phyloP scores from a whole-genome alignment of 495 filamentous ascomycete genomes.

The Aspergillus panamensis region DNA sequence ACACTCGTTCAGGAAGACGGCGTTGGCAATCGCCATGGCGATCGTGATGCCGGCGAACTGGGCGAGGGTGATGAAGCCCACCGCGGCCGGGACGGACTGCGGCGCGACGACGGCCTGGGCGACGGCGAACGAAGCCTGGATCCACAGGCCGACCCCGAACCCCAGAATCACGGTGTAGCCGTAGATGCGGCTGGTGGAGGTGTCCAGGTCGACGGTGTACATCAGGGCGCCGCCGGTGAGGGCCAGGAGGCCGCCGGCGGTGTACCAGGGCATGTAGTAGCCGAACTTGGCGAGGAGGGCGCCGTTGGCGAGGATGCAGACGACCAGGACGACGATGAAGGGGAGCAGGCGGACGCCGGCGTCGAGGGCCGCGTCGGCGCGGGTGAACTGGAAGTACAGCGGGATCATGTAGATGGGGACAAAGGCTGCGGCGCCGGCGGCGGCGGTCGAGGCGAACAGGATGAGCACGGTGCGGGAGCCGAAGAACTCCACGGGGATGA shows the following conservation, averaged over 20 bases:
- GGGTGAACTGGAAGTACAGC: constrained; percentile 46
- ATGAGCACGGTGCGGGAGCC: constrained; percentile 32
- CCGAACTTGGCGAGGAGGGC: constrained; percentile 42
- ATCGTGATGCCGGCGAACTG: constrained; percentile 54
- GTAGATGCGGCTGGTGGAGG: not conserved
- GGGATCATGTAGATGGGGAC: constrained; percentile 46
- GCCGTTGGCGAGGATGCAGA: constrained; percentile 39
- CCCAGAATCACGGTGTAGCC: not conserved
- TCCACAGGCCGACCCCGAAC: not conserved
- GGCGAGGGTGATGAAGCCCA: constrained; percentile 51
- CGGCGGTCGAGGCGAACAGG: constrained; percentile 41
- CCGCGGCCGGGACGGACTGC: constrained; percentile 37
- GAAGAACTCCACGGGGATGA: constrained; percentile 54
- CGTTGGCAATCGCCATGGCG: constrained; percentile 53
- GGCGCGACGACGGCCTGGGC: constrained; percentile 46
- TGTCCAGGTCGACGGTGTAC: constrained; percentile 17
- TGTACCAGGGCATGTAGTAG: constrained; percentile 56
- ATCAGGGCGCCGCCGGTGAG: constrained; percentile 36
- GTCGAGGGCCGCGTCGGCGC: constrained; percentile 30
- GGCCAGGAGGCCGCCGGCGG: constrained; percentile 42
- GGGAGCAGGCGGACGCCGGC: constrained; percentile 38
- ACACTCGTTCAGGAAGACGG: constrained; percentile 48
- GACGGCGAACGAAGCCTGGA: constrained; percentile 47
- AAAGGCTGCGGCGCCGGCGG: not conserved
- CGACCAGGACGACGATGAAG: constrained; percentile 31